Base-by-base conservation (phyloP, 257 asterid species). In the Solanum tarijense region DNA sequence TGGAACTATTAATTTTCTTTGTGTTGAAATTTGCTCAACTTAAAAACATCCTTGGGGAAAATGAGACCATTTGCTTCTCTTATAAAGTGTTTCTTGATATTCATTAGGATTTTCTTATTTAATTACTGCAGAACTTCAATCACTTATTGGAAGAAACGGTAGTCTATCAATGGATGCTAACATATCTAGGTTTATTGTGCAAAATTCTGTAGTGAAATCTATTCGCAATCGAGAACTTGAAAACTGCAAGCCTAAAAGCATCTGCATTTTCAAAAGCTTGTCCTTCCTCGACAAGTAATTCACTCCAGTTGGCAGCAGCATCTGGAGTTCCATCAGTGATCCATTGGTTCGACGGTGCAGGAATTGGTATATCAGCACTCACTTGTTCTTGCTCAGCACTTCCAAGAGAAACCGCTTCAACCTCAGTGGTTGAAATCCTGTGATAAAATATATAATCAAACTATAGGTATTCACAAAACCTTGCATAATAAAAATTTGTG, bases 131-230 rank as follows among this genome's bases (percentile, higher is more conserved):
- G 6, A 36, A 36, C 39, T 36, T 7, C 39, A 36, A 36, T 36
- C 39, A 36, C 39, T 36, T 36, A 36, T 7, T 36, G 39, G 9
- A 36, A 36, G 39, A 36, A 36, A 36, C 3, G 39, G 39, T 36
- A 36, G 39, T 7, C 39, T 36, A 36, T 36, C 86, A 75, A 83
- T 75, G 60, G 41, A 87, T 36, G 21, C 84, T 87, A 36, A 87
- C 18, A 81, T 87, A 78, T 6, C 62, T 60, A 25, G 89, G 86
- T 84, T 87, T 87, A 34, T 87, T 87, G 58, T 79, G 82, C 73
- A 72, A 38, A 60, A 74, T 60, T 23, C 48, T 21, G 58, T 87
- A 76, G 13, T 83, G 73, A 62, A 78, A 87, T 78, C 79, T 58
- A 41, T 78, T 52, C 3, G 86, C 86, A 21, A 39, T 78, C 7